Base-by-base conservation (phyloP, 2,329 filamentous ascomycete species). In the Chrysoporthe deuterocubensis region DNA sequence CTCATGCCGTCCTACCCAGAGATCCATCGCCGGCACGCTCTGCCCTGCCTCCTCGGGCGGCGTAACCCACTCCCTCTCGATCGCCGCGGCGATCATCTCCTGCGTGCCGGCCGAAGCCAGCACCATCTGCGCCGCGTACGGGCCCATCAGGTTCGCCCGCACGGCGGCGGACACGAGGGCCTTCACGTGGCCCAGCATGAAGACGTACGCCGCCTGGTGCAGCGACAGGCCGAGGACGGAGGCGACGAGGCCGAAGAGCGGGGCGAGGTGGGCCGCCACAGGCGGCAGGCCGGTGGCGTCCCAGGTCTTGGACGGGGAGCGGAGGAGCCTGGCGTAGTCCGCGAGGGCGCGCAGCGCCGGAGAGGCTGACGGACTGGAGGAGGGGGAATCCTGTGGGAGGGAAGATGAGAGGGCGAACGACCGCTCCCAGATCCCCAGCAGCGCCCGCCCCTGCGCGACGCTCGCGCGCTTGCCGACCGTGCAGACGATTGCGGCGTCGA, bases 1-100 rank as follows among this genome's bases (percentile, higher is more conserved):
- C 83, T 96, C 92, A 77, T 96, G 92, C 75, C 92, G 85, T 3
- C 92, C 92, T 74, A 94, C 84, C 92, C 92, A 96, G 43, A 96
- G 77, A 80, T 96, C 92, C 86, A 95, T 89, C 1, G 89, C 85
- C 1, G 92, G 92, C 70, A 93, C 89, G 66, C 83, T 89, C 81
- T 95, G 91, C 5, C 90, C 91, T 3, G 92, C 92, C 70, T 90
- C 85, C 67, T 91, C 89, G 0, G 90, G 81, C 1, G 73, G 76
- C 67, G 82, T 87, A 16, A 82, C 72, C 87, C 87, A 90, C 73
- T 90, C 89, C 67, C 85, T 79, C 62, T 84, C 81, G 9, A 94
- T 83, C 67, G 88, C 83, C 2, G 78, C 81, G 34, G 82, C 78
- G 34, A 95, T 87, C 72, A 87, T 80, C 2, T 75, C 76, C 78